phyloP scores from a whole-genome alignment of 2,329 filamentous ascomycete species.

The Lachnellula hyalina region DNA sequence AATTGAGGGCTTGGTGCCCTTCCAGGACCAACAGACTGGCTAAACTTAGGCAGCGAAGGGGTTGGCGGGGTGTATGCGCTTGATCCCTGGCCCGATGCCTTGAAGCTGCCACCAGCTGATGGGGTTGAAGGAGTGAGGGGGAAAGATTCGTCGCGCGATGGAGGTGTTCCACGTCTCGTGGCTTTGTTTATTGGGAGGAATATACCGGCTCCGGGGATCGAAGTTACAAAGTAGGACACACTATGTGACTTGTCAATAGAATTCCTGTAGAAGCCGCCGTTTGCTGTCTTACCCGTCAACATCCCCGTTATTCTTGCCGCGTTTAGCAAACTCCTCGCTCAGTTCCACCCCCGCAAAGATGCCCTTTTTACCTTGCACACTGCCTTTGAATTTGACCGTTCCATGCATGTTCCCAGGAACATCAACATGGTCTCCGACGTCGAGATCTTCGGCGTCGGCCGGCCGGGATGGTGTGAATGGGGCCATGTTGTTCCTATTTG shows the following conservation, averaged over 20 bases:
- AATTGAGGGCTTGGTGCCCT: conserved; percentile 62
- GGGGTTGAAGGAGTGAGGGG: conserved; percentile 67
- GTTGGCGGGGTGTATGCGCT: conserved; percentile 60
- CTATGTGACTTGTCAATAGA: conserved; percentile 36
- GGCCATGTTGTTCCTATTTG: conserved; percentile 43
- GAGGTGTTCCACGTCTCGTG: conserved; percentile 57
- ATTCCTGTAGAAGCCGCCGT: conserved; percentile 11
- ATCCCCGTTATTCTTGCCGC: conserved; percentile 93
- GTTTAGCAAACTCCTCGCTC: conserved; percentile 68
- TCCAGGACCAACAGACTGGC: conserved; percentile 76
- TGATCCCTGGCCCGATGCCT: conserved; percentile 37
- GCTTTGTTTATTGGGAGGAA: conserved; percentile 86
- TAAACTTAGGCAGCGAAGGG: conserved; percentile 70
- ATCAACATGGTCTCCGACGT: conserved; percentile 79
- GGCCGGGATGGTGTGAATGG: conserved; percentile 50
- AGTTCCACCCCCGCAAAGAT: conserved; percentile 91
- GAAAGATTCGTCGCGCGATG: conserved; percentile 47
- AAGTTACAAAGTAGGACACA: conserved; percentile 75
- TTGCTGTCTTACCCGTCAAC: conserved; percentile 73
- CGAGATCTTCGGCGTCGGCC: conserved; percentile 48
- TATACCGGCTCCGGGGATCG: conserved; percentile 76
- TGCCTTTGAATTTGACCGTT: conserved; percentile 81
- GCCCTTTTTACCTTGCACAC: conserved; percentile 83
- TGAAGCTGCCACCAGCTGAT: conserved; percentile 46
- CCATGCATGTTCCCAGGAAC: conserved; percentile 92